A percentile compares a stretch with the other conserved stretches of the same genome.
Evolutionary conservation across 805 yeast species (phyloP).

Genomic region (Cyberlindnera xylosilytica): DNA sequence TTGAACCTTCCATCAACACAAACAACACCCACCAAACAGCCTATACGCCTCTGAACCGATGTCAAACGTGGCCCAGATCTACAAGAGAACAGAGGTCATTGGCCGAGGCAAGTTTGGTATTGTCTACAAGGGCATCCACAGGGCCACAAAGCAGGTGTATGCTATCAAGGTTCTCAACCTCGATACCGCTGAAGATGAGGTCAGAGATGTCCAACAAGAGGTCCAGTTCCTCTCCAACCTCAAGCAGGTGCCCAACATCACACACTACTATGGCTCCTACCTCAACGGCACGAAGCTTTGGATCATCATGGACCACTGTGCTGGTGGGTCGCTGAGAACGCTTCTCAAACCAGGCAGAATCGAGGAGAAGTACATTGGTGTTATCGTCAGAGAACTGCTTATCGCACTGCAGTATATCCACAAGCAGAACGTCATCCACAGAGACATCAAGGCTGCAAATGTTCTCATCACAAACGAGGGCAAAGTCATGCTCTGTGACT

Average conservation of each 20-base stretch:
- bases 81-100: slow-evolving; percentile 82
- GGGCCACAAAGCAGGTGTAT: slow-evolving; percentile 69
- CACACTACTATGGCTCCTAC: slow-evolving; percentile 87
- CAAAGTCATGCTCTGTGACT: slow-evolving; percentile 87
- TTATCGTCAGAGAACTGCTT: slow-evolving; percentile 80
- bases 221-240: slow-evolving; percentile 80
- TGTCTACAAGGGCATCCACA: slow-evolving; percentile 82
- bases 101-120: slow-evolving; percentile 98
- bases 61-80: slow-evolving; percentile 37
- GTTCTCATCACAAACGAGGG: slow-evolving; percentile 88
- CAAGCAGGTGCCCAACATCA: slow-evolving; percentile 84
- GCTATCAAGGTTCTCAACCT: slow-evolving; percentile 92
- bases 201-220: slow-evolving; percentile 91
- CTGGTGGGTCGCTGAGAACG: slow-evolving; percentile 83
- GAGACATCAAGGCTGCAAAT: slow-evolving; percentile 97
- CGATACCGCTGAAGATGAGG: slow-evolving; percentile 93
- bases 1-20: not conserved
- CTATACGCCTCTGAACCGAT: slow-evolving; percentile 3
- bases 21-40: not conserved
- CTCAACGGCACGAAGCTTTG: slow-evolving; percentile 87
- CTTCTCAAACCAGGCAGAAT: slow-evolving; percentile 81
- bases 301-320: slow-evolving; percentile 97
- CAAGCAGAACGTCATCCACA: slow-evolving; percentile 85
- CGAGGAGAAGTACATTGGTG: slow-evolving; percentile 79
- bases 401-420: slow-evolving; percentile 81